Evolutionary conservation across 441 rosid genomes (phyloP).

Genomic region (Populus tomentosa): DNA sequence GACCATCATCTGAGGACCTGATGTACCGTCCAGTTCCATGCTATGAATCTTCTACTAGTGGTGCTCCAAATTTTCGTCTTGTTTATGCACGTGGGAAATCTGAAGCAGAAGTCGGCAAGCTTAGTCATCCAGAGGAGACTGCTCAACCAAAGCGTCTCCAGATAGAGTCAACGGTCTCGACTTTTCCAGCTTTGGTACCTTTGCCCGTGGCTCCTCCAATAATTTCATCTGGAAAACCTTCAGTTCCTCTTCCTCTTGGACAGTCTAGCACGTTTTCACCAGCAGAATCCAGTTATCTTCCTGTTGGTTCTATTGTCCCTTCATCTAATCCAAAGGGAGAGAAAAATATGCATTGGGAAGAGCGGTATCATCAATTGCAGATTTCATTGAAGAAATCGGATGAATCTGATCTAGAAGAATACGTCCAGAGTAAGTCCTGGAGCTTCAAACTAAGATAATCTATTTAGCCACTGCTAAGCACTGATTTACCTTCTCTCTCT

Average conservation of each 20-base stretch:
- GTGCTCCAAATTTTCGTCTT: conserved; percentile 50
- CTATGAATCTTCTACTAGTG: conserved; percentile 34
- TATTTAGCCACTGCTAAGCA: conserved; percentile 5
- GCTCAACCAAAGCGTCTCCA: conserved; percentile 25
- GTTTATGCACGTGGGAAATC: conserved; percentile 84
- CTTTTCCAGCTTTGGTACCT: conserved; percentile 36
- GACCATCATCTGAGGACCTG: conserved; percentile 40
- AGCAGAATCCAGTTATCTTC: conserved; percentile 30
- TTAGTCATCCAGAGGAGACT: conserved; percentile 26
- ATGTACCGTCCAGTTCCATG: conserved; percentile 20
- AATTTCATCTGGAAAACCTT: conserved; percentile 41
- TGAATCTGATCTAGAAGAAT: conserved; percentile 59
- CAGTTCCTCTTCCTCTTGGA: conserved; percentile 33
- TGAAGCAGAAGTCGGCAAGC: conserved; percentile 52
- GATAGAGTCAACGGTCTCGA: conserved; percentile 29
- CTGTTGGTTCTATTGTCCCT: conserved; percentile 21
- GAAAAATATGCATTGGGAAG: conserved; percentile 58
- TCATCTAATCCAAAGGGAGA: conserved; percentile 27
- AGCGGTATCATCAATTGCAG: conserved; percentile 64
- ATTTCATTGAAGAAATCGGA: conserved; percentile 46
- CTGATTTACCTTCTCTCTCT: conserved; percentile 1
- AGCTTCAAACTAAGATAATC: neutral
- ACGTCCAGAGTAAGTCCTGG: conserved; percentile 56
- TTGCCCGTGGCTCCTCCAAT: conserved; percentile 35
- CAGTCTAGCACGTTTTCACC: conserved; percentile 29